These are phyloP conservation scores for Trichoderma asperellum DNA, from an alignment of 2,329 filamentous ascomycete genomes.

Conservation along the genomic window DNA sequence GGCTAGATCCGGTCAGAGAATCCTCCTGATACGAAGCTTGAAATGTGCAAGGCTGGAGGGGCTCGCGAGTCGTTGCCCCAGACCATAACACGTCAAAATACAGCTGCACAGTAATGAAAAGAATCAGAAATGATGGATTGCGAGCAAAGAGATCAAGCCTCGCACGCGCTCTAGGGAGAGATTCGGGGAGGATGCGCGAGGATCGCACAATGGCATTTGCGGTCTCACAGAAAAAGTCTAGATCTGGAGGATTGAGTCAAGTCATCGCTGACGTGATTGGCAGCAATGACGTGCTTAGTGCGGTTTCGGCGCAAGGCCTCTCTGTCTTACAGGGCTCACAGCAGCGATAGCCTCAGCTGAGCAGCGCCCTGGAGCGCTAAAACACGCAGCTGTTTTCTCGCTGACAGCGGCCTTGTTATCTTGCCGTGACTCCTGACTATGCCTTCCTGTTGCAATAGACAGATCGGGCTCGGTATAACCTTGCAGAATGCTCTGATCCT, in stretches of 20 bases:
- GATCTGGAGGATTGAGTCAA: neutral
- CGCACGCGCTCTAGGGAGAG: neutral
- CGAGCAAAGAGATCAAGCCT: neutral
- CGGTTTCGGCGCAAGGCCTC: slow-evolving; percentile 20
- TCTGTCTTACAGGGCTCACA: slow-evolving; percentile 1
- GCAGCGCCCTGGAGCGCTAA: neutral
- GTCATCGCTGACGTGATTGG: slow-evolving; percentile 27
- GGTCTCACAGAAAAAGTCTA: slow-evolving; percentile 4
- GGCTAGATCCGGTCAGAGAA: slow-evolving; percentile 9
- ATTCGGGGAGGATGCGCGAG: neutral
- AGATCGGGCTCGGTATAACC: too few relatives aligned
- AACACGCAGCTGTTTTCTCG: neutral
- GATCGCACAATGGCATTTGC: neutral
- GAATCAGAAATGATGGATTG: neutral
- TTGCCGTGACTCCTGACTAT: neutral
- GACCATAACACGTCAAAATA: slow-evolving; percentile 5
- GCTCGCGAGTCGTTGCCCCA: slow-evolving; percentile 16
- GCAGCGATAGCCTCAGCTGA: neutral
- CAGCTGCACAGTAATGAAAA: neutral
- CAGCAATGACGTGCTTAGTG: slow-evolving; percentile 29
- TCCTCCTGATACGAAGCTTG: neutral
- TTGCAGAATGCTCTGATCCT: neutral
- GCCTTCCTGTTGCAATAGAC: neutral
- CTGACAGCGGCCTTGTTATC: neutral
- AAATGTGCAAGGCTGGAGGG: slow-evolving; percentile 10